Conservation (phyloP, 805 yeast genomes). For the Yarrowia keelungensis region DNA sequence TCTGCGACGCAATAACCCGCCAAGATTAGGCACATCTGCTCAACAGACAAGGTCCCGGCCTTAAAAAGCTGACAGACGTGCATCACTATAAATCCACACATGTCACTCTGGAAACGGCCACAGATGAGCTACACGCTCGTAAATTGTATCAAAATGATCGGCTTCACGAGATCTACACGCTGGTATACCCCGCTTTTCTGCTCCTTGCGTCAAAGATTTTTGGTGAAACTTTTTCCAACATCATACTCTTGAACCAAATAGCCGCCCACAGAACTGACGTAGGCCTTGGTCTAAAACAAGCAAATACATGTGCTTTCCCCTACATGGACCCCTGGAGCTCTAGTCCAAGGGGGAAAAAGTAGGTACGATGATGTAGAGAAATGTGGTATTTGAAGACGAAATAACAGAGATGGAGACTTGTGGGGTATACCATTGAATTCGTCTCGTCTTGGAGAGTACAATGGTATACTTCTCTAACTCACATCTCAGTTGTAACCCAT, state of each 20-base stretch:
- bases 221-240: no score
- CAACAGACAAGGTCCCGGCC: not conserved
- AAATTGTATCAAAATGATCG: not conserved
- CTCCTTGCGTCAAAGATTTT: not conserved
- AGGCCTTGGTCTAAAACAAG: not conserved
- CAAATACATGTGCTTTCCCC: not conserved
- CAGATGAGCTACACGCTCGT: not conserved
- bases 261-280: not conserved
- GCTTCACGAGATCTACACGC: not conserved
- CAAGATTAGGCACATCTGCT: not conserved
- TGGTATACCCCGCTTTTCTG: not conserved
- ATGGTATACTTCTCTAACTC: no score
- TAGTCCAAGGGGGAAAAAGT: not conserved
- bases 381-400: no score
- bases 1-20: not conserved
- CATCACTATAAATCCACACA: not conserved
- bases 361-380: not conserved
- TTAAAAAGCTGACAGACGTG: not conserved
- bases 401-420: not conserved
- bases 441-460: no score
- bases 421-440: no score
- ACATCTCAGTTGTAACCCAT: no score
- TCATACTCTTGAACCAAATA: not conserved
- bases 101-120: not conserved
- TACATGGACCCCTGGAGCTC: constrained; percentile 7